Evolutionary conservation across 1,284 basidiomycete species (phyloP).

Genomic region (Lignosus rhinocerotis): DNA sequence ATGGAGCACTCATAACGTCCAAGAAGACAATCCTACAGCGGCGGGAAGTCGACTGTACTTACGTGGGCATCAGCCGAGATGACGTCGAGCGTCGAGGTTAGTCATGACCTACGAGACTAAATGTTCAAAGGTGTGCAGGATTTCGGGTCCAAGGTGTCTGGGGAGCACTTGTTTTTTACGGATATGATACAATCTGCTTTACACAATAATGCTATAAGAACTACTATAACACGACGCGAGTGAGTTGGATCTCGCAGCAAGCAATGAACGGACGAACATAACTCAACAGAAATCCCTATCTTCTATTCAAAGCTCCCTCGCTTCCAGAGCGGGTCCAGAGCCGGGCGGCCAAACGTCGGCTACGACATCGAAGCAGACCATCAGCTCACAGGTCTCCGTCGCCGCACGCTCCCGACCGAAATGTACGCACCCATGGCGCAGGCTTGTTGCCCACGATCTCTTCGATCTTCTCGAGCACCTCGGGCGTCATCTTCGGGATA

Average conservation of each 20-base stretch:
- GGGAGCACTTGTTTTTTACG: background rate
- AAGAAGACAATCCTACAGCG: no score
- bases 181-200: background rate
- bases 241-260: background rate
- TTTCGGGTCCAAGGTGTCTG: background rate
- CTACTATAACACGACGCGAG: background rate
- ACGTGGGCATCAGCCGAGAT: no score
- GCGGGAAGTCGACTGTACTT: no score
- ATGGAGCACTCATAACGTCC: no score
- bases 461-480: conserved; percentile 66
- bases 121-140: no score
- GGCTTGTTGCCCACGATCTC: conserved; percentile 58
- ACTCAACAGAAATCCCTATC: no score
- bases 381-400: background rate
- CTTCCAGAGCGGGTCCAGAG: conserved; percentile 12
- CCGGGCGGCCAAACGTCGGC: conserved; percentile 22
- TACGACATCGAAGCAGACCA: background rate
- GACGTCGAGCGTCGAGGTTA: no score
- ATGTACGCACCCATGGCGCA: conserved; percentile 31
- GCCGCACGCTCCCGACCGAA: background rate
- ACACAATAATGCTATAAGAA: background rate
- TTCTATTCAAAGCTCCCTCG: conserved; percentile 1
- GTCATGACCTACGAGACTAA: no score
- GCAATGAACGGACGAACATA: background rate
- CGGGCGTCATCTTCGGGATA: conserved; percentile 66